Base-by-base conservation (phyloP, 441 rosid genomes). In the Euphorbia corollata region DNA sequence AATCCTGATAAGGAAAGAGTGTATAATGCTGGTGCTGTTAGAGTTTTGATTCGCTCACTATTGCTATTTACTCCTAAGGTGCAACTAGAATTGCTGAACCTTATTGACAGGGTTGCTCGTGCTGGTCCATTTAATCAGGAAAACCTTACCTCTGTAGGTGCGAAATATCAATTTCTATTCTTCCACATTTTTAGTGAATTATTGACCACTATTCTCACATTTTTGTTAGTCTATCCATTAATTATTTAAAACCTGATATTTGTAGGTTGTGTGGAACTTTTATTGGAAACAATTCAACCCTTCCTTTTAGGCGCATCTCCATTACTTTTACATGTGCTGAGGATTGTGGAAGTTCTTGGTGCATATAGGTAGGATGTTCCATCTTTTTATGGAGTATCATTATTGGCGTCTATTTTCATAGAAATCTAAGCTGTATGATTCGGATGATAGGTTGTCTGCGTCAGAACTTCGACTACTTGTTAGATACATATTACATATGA, bases 321-420 rank as follows among this genome's bases (percentile, higher is more conserved):
- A 0, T 74, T 96, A 64, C 96, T 91, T 68, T 86, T 87, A 30
- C 77, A 89, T 84, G 83, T 90, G 73, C 73, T 96, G 87, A 96
- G 88, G 86, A 96, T 91, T 81, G 92, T 96, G 76, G 98, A 92
- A 82, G 84, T 82, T 81, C 96, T 96, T 75, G 99, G 99, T 71
- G 91, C 99, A n/a, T 91, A 96, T 80, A 88, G 96, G 99, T 95
- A 80, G 24, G 71, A 66, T 39, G 2, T 61, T 66, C n/a, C n/a
- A n/a, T n/a, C n/a, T 61, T 55, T 69, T 74, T 65, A 51, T 70
- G 19, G 45, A 60, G 65, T 18, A 59, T 71, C 19, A 41, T 69
- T n/a, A n/a, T 71, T 68, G 38, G 45, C 53, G 57, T 72, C 50
- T 73, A 16, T 74, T 72, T 43, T 53, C 61, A 69, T 64, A 63